Evolutionary conservation across 2,329 filamentous ascomycete genomes (phyloP).

Genomic region (Beauveria scarabaeidicola): DNA sequence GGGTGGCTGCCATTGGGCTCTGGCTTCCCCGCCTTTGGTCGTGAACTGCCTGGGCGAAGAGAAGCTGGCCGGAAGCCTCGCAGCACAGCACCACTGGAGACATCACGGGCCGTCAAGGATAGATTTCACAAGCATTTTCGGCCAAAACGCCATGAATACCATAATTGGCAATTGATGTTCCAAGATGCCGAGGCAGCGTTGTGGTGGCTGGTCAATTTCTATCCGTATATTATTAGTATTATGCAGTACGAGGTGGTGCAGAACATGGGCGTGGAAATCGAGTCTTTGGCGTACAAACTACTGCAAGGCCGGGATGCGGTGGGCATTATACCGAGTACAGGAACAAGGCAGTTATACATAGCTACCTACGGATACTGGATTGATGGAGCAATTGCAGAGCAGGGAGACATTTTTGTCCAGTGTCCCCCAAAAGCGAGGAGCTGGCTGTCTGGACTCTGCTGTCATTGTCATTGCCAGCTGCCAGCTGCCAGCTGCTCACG

Average conservation of each 20-base stretch:
- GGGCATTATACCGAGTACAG: neutral
- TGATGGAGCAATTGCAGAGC: neutral
- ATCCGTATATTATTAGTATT: neutral
- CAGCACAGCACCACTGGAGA: neutral
- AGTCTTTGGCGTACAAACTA: neutral
- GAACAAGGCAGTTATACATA: neutral
- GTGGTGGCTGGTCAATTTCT: neutral
- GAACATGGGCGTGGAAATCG: neutral
- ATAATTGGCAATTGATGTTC: constrained; percentile 1
- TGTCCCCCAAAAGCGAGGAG: too few species aligned
- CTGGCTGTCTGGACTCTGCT: neutral
- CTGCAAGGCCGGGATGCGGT: neutral
- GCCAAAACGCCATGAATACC: constrained; percentile 1
- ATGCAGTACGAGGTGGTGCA: neutral
- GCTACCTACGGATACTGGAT: neutral
- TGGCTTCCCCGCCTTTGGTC: constrained; percentile 2
- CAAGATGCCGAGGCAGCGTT: constrained; percentile 2
- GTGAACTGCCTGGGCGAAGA: neutral
- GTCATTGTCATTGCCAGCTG: neutral
- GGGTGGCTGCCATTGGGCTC: neutral
- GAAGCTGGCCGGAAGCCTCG: neutral
- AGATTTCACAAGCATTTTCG: constrained; percentile 7
- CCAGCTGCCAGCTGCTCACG: neutral
- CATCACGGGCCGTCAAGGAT: neutral
- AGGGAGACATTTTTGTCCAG: neutral